These are phyloP conservation scores for Fusarium newnesense DNA, from an alignment of 2,329 filamentous ascomycete genomes.

Conservation along the genomic window DNA sequence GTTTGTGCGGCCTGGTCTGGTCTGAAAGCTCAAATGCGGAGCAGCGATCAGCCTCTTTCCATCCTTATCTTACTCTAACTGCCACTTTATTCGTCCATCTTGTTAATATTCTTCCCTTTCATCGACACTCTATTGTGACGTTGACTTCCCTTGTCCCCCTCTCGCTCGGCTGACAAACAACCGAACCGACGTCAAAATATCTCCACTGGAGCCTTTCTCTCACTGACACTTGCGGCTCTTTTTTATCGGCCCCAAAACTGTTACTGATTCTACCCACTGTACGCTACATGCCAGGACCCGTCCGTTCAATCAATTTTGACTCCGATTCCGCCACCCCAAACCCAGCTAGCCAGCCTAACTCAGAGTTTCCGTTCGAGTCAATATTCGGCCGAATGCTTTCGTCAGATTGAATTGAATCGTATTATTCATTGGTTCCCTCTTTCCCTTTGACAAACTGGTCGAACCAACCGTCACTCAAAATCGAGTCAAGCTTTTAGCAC, in stretches of 20 bases:
- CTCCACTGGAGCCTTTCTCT: slow-evolving; percentile 4
- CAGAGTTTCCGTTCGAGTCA: slow-evolving; percentile 2
- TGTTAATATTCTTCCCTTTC: slow-evolving; percentile 1
- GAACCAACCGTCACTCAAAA: not conserved
- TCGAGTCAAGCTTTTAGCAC: slow-evolving; percentile 19
- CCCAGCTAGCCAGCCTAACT: not conserved
- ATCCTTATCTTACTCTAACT: slow-evolving; percentile 13
- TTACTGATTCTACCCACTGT: not conserved
- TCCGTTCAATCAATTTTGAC: slow-evolving; percentile 1
- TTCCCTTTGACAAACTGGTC: not conserved
- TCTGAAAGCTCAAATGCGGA: slow-evolving; percentile 23
- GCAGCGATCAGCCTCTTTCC: not conserved
- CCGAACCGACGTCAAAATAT: slow-evolving; percentile 2
- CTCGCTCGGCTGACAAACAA: slow-evolving; percentile 23
- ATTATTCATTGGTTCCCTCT: slow-evolving; percentile 2
- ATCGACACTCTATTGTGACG: slow-evolving; percentile 1
- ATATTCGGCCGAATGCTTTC: slow-evolving; percentile 9
- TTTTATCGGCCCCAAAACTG: slow-evolving; percentile 13
- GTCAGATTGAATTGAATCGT: slow-evolving; percentile 1
- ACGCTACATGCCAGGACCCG: slow-evolving; percentile 19
- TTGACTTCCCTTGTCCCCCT: slow-evolving; percentile 11
- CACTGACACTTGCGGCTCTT: slow-evolving; percentile 32
- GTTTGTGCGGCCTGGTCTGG: not conserved
- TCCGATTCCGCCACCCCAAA: slow-evolving; percentile 26
- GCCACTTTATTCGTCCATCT: slow-evolving; percentile 16